These are phyloP conservation scores for Rhodotorula sp. DNA, from an alignment of 1,284 basidiomycete species.

Conservation along the genomic window DNA sequence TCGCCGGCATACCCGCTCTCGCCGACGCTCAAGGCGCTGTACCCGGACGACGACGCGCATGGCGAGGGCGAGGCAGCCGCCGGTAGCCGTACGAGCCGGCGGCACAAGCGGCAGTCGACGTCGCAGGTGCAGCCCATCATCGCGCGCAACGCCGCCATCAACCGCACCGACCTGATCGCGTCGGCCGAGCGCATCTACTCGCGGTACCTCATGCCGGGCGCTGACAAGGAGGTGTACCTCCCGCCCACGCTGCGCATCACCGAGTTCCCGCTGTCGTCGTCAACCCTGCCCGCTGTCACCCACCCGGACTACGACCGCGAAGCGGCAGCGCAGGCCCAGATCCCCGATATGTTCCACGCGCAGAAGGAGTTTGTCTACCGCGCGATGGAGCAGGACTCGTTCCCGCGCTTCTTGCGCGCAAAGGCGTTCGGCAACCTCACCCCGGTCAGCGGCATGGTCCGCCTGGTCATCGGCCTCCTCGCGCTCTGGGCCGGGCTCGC, in stretches of 20 bases:
- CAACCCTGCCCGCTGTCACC: constrained; percentile 66
- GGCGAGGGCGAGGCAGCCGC: constrained; percentile 1
- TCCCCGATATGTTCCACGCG: constrained; percentile 94
- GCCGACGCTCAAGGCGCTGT: constrained; percentile 45
- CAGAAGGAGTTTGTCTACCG: constrained; percentile 98
- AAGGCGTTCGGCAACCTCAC: constrained; percentile 98
- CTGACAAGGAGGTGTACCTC: constrained; percentile 85
- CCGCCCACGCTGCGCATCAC: constrained; percentile 81
- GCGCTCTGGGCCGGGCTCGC: constrained; percentile 90
- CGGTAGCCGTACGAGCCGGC: constrained; percentile 1
- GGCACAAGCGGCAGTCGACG: constrained; percentile 68
- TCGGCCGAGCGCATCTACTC: constrained; percentile 94
- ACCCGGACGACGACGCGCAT: constrained; percentile 42
- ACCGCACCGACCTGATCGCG: constrained; percentile 81
- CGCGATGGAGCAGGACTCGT: constrained; percentile 96
- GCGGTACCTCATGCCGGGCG: constrained; percentile 73
- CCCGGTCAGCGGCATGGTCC: constrained; percentile 79
- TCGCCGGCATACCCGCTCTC: constrained; percentile 42
- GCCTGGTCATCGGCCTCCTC: constrained; percentile 75
- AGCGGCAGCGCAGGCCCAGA: constrained; percentile 74
- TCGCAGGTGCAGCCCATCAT: constrained; percentile 56
- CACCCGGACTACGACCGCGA: constrained; percentile 61
- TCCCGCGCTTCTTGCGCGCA: constrained; percentile 88
- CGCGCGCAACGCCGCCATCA: constrained; percentile 84
- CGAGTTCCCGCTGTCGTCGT: constrained; percentile 61